Evolutionary conservation across 306 rosid genomes (phyloP).

Genomic region (Cicer cuneatum): DNA sequence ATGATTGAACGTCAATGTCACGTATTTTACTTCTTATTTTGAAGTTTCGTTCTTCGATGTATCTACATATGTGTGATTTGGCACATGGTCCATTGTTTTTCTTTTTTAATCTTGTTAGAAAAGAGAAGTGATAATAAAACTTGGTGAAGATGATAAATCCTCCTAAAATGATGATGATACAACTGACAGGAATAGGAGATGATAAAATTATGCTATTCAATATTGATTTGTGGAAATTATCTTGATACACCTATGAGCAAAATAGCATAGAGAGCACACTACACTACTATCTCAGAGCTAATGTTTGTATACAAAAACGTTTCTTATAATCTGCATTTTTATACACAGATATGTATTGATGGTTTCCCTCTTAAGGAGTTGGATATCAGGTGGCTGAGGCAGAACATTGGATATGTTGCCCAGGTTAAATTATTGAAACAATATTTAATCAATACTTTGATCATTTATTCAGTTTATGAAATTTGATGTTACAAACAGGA

Average conservation of each 20-base stretch:
- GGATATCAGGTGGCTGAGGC: constrained; percentile 86
- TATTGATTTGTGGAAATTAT: constrained; percentile 11
- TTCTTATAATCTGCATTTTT: constrained; percentile 12
- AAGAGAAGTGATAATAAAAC: neutral
- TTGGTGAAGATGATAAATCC: neutral
- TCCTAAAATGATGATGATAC: neutral
- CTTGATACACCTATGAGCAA: neutral
- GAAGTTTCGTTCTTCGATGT: neutral
- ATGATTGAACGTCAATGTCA: neutral
- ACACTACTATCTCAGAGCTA: neutral
- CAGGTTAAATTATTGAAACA: constrained; percentile 64
- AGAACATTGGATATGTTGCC: constrained; percentile 77
- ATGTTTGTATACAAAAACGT: constrained; percentile 1
- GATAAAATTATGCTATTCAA: neutral
- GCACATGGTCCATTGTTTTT: neutral
- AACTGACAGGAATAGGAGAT: neutral
- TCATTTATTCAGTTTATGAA: constrained; percentile 10
- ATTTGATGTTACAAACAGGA: constrained; percentile 58
- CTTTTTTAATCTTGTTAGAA: neutral
- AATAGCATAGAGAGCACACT: neutral
- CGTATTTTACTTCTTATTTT: neutral
- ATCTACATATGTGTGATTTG: constrained; percentile 2
- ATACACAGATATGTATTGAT: constrained; percentile 75
- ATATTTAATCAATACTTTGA: neutral
- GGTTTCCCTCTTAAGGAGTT: constrained; percentile 73